Base-by-base conservation (phyloP, 176 grass and related monocot species). In the Aegilops sharonensis region DNA sequence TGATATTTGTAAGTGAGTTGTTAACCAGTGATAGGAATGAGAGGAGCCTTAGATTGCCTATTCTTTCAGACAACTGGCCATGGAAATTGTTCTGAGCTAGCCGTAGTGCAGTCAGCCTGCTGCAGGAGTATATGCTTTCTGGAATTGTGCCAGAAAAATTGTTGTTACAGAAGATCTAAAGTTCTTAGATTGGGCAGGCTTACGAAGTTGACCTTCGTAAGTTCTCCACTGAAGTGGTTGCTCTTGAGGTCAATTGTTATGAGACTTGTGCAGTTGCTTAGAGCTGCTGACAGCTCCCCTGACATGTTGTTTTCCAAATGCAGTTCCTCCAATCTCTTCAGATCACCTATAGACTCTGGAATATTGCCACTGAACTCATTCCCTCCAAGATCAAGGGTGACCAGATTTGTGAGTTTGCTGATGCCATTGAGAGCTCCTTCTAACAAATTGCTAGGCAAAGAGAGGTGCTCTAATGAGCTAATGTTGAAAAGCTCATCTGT, bases 171-270 rank as follows among this genome's bases (percentile, higher is more conserved):
- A 50, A 92, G 73, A 78, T 92, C 90, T 11, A 92, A 6, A 2
- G 3, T 64, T 8, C 8, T 64, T 13, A 91, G 34, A 78, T 85
- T 89, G 29, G 68, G 37, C 17, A 91, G 27, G 6, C 15, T 81
- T 29, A 81, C 42, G 71, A 91, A 91, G 45, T 91, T 66, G 64
- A 91, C 27, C 14, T 71, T 76, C 24, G 23, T 50, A n/a, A 91
- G 85, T 48, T 88, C 30, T 31, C 85, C 89, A 7, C 40, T 75
- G 47, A 91, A 80, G 6, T 25, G 11, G 52, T 91, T 91, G 5
- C 20, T 24, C 50, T 56, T 91, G 14, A 91, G 81, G 67, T 88
- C 69, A 2, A 91, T 42, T 60, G 25, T 52, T 21, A 67, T 34
- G 42, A 85, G 85, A 39, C 37, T 72, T 9, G 76, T 60, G 67